Evolutionary conservation across 768 basidiomycete genomes (phyloP), one percentile per base, ranked within the genome.

Genomic region (Tylopilus balloui): DNA sequence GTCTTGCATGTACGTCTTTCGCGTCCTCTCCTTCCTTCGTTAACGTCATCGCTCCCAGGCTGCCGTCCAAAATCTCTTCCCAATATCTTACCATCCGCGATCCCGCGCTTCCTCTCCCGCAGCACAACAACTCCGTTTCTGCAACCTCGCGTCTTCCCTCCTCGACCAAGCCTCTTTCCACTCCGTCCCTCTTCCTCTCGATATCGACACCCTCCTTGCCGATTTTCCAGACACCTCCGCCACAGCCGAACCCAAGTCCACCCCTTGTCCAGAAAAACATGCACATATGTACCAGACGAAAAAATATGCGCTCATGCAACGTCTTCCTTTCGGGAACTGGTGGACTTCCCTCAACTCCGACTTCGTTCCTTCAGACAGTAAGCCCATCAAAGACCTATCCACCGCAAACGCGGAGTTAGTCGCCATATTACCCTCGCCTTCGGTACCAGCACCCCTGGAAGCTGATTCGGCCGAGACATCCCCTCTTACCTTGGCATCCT

Each of bases 291-390:
- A 59, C 53, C 45, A 70, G 66, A 38, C 45, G n/a, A 79, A 76
- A 45, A 79, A 75, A 59, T 90, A 84, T 67, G 88, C 90, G 3
- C 78, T 92, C 39, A 75, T 91, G 55, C 89, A 92, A 59, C 83
- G 81, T 51, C 72, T 92, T 7, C 87, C 90, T 1, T 77, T 73
- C 2, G 88, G 83, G 32, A 83, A 85, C 50, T 89, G 81, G 72
- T 92, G 88, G 84, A 77, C 87, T 14, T 88, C 89, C 23, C 76
- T 84, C 46, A 78, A 74, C 59, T 74, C 80, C 19, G 74, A 65
- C 47, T 63, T 60, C 47, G 71, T 62, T 28, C 71, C 57, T 42
- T 69, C 54, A 37, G 69, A 73, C 45, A 67, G 69, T 7, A 63
- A 66, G 36, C 64, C 71, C 55, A 53, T 81, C 47, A 81, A 76